Base-by-base conservation (phyloP, 495 filamentous ascomycete genomes). In the Mycothermus thermophilus region DNA sequence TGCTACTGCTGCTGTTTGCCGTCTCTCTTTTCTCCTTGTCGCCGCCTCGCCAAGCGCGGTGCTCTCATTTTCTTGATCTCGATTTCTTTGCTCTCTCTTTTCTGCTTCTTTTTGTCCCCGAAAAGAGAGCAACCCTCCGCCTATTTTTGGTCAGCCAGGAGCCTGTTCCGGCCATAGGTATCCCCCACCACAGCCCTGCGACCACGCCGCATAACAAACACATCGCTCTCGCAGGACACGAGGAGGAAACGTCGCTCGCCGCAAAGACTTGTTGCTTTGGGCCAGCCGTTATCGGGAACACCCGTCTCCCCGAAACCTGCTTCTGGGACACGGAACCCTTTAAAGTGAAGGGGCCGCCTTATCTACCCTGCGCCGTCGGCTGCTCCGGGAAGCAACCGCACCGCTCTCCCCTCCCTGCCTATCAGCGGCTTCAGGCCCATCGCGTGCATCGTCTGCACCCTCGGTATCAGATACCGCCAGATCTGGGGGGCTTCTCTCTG, bases 391-490 rank as follows among this genome's bases (percentile, higher is more conserved):
- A 38, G 36, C 43, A 43, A 41, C 43, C 15, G 41, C 40, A 40
- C 37, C 41, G 32, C 26, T 25, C n/a, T n/a, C n/a, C n/a, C n/a
- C n/a, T 36, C 22, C 38, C 44, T 46, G 35, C 42, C 52, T 56
- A 56, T 54, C 50, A 56, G 33, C 31, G 30, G 35, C 18, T 36
- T 10, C 23, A 16, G 37, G 34, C 24, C 30, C 43, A 37, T n/a
- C n/a, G n/a, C n/a, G n/a, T n/a, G 21, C 25, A 14, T 26, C 22
- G 3, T 21, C 20, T 37, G 28, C 40, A 34, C 36, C 30, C 35
- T 35, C 19, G 40, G 39, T 47, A 43, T 47, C 51, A 52, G 44
- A 48, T 46, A 46, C 48, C 46, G 43, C 41, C 51, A 40, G 33
- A 43, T 44, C 43, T 43, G 48, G 47, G n/a, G n/a, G n/a, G n/a